These are phyloP conservation scores for Trichoderma erinaceum DNA, from an alignment of 495 filamentous ascomycete genomes.

Conservation along the genomic window DNA sequence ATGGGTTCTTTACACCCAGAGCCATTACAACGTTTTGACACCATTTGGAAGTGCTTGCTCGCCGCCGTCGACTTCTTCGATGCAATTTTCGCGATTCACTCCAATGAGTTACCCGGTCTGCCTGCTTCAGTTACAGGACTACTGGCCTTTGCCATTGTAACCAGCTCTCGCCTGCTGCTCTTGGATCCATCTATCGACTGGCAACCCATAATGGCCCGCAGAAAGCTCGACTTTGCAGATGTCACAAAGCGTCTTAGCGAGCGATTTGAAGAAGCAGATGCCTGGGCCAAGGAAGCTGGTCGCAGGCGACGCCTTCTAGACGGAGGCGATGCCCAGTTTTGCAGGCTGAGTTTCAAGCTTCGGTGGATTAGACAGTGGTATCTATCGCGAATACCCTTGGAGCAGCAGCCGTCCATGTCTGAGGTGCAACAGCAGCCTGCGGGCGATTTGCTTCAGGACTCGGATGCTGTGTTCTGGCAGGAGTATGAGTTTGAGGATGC, in stretches of 20 bases:
- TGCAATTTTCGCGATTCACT: slow-evolving; percentile 17
- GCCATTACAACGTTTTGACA: slow-evolving; percentile 18
- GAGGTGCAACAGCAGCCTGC: background rate
- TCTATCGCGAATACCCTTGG: slow-evolving; percentile 17
- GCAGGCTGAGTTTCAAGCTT: slow-evolving; percentile 21
- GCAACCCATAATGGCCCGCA: slow-evolving; percentile 19
- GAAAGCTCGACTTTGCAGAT: slow-evolving; percentile 19
- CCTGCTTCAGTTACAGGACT: slow-evolving; percentile 18
- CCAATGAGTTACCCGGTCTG: slow-evolving; percentile 17
- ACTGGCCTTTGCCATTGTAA: slow-evolving; percentile 23
- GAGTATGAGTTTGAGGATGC: background rate
- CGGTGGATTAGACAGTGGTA: slow-evolving; percentile 26
- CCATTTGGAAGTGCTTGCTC: slow-evolving; percentile 23
- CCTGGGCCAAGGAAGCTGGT: slow-evolving; percentile 18
- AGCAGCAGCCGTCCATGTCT: slow-evolving; percentile 5
- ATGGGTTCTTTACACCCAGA: background rate
- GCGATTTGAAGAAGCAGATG: slow-evolving; percentile 18
- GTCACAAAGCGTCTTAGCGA: slow-evolving; percentile 17
- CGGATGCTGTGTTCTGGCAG: background rate
- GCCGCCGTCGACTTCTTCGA: slow-evolving; percentile 18
- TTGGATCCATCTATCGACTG: slow-evolving; percentile 23
- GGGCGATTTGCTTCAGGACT: background rate
- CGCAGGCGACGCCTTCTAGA: slow-evolving; percentile 11
- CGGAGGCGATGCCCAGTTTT: slow-evolving; percentile 1
- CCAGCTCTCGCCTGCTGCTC: slow-evolving; percentile 20